A percentile compares a stretch with the other conserved stretches of the same genome.
Evolutionary conservation across 2,329 filamentous ascomycete genomes (phyloP).

Genomic region (Cadophora sp.): DNA sequence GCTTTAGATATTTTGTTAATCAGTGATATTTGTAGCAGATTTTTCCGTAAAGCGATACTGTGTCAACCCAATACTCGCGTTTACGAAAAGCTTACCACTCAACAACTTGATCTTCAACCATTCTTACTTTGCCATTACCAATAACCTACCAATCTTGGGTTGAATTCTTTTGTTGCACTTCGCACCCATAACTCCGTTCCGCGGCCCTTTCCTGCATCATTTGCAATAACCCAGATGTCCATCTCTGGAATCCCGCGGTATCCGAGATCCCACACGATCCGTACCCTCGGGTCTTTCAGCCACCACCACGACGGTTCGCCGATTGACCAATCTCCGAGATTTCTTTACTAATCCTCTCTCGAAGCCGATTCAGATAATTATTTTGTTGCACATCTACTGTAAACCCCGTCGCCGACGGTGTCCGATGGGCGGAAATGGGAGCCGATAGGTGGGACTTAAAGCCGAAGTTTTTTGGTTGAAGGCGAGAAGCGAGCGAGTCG

Average conservation of each 20-base stretch:
- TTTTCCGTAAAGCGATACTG: no score
- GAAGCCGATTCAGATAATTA: background rate
- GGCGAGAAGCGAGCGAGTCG: background rate
- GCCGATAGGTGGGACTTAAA: background rate
- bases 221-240: no score
- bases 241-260: background rate
- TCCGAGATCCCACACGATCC: background rate
- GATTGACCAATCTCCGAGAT: background rate
- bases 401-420: slow-evolving; percentile 3
- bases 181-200: slow-evolving; percentile 1
- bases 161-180: slow-evolving; percentile 1
- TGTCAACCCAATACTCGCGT: no score
- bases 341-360: background rate
- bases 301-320: background rate
- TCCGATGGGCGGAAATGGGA: background rate
- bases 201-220: background rate
- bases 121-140: background rate
- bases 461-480: background rate
- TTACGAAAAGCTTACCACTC: no score
- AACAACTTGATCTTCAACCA: no score
- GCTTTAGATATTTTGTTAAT: no score
- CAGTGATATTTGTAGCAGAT: no score
- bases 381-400: slow-evolving; percentile 5
- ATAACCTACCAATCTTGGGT: background rate
- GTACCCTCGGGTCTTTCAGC: background rate